phyloP scores from a whole-genome alignment of 371 early-diverging fungal species.

The Fennellomyces sp. region DNA sequence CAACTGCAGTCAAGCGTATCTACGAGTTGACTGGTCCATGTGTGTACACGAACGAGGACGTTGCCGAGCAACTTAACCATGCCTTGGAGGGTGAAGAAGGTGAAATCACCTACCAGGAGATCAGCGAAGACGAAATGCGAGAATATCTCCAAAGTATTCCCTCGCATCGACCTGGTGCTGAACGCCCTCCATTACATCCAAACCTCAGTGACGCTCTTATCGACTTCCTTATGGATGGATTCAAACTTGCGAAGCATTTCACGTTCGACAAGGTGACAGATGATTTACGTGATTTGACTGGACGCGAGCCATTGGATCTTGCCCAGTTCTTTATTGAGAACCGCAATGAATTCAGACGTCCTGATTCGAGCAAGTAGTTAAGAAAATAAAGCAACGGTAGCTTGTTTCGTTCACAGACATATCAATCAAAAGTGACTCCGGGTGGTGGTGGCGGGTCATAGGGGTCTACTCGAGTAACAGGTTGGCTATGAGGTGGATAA shows the following conservation, averaged over 20 bases:
- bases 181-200: constrained; percentile 3
- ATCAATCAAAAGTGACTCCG: no score
- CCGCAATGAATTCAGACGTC: constrained; percentile 13
- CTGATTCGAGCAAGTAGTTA: neutral
- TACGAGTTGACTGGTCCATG: constrained; percentile 14
- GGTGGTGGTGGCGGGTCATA: neutral
- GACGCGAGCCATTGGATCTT: constrained; percentile 16
- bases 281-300: constrained; percentile 14
- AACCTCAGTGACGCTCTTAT: constrained; percentile 1
- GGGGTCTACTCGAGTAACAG: no score
- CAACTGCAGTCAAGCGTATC: constrained; percentile 13
- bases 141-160: constrained; percentile 7
- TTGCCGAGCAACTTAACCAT: constrained; percentile 5
- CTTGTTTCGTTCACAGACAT: no score
- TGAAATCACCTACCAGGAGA: constrained; percentile 3
- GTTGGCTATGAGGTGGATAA: neutral
- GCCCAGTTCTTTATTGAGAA: constrained; percentile 14
- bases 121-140: constrained; percentile 4
- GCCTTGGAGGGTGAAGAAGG: constrained; percentile 8
- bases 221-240: constrained; percentile 10
- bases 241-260: neutral
- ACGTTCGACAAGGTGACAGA: constrained; percentile 8
- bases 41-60: constrained; percentile 3
- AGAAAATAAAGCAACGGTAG: no score
- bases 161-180: neutral